phyloP scores from a whole-genome alignment of 116 monocot species.

The Papilionanthe hybrid region DNA sequence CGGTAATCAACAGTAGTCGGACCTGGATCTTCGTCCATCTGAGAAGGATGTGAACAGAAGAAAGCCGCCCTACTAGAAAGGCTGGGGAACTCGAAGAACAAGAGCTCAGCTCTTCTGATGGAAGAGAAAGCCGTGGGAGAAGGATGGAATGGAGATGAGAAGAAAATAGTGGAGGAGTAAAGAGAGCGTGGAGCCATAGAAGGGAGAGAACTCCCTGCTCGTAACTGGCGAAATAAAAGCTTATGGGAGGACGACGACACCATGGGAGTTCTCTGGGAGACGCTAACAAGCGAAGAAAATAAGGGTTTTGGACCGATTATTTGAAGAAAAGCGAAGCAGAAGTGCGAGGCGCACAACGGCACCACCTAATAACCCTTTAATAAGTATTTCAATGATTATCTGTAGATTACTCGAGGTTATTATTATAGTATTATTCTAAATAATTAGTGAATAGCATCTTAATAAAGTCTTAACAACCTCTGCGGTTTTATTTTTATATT shows the following conservation, averaged over 20 bases:
- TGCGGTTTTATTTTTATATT: too few species aligned
- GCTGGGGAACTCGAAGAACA: neutral
- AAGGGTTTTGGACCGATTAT: neutral
- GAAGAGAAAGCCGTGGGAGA: neutral
- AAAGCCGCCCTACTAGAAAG: slow-evolving; percentile 8
- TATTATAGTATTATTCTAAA: too few species aligned
- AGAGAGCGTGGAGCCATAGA: neutral
- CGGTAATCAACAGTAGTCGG: slow-evolving; percentile 21
- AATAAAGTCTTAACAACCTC: too few species aligned
- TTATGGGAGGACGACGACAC: neutral
- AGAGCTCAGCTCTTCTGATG: neutral
- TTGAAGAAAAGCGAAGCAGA: neutral
- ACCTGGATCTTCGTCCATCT: slow-evolving; percentile 12
- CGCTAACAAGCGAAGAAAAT: neutral
- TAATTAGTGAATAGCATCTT: too few species aligned
- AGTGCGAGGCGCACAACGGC: neutral
- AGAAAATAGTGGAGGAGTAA: neutral
- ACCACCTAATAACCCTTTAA: too few species aligned
- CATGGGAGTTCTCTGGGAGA: neutral
- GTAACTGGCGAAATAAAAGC: slow-evolving; percentile 11
- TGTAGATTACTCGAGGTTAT: too few species aligned
- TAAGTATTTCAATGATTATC: too few species aligned
- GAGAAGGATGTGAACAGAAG: slow-evolving; percentile 24
- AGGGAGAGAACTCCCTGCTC: neutral
- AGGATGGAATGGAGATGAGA: neutral